A percentile compares a stretch with the other conserved stretches of the same genome.
Evolutionary conservation across 225 moss, liverwort and hornwort genomes (phyloP).

Genomic region (Pleurozium schreberi): DNA sequence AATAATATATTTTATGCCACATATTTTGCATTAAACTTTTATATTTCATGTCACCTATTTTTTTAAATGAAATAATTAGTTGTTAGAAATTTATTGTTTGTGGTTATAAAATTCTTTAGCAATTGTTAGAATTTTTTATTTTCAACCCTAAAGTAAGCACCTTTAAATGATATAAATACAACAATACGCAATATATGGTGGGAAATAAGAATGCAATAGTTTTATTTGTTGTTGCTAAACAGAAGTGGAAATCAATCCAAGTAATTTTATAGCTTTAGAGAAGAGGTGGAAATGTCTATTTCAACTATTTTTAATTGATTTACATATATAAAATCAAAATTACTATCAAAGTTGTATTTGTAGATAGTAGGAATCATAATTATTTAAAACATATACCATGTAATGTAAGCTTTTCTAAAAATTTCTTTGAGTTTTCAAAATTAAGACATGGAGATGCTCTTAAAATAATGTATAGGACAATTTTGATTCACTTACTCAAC

Average conservation of each 20-base stretch:
- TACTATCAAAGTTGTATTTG: neutral
- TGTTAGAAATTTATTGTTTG: neutral
- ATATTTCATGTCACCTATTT: too few relatives aligned
- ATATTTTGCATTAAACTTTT: neutral
- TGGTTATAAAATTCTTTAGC: neutral
- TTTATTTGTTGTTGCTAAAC: neutral
- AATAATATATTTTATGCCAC: fast-evolving
- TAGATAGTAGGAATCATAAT: fast-evolving
- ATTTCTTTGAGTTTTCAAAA: neutral
- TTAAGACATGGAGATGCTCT: neutral
- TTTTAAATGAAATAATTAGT: neutral
- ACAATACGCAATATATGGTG: neutral
- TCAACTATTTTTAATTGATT: too few relatives aligned
- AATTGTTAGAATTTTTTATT: neutral
- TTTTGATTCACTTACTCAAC: neutral
- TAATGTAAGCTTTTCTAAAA: neutral
- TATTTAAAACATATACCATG: too few relatives aligned
- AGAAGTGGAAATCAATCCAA: neutral
- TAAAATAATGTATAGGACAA: neutral
- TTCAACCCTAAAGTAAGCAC: neutral
- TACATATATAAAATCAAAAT: neutral
- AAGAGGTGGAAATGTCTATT: neutral
- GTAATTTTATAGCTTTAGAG: neutral
- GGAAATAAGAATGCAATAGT: fast-evolving
- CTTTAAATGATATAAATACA: neutral